A percentile compares a stretch with the other conserved stretches of the same genome.
Evolutionary conservation across 2,329 filamentous ascomycete species (phyloP).

Genomic region (Aspergillaceae sp.): DNA sequence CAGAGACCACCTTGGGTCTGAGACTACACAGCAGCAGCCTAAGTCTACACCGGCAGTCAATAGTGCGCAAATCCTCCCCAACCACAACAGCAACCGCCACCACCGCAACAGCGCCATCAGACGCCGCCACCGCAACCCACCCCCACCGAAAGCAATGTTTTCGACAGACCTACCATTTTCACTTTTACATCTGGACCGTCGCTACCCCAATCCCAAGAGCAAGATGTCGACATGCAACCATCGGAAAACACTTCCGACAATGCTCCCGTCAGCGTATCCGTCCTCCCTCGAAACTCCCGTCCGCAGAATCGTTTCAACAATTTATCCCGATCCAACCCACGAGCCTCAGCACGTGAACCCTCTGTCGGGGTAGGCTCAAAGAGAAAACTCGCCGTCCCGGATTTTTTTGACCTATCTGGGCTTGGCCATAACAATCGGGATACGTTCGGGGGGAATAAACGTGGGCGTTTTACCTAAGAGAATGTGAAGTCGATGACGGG

Average conservation of each 20-base stretch:
- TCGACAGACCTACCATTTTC: constrained; percentile 30
- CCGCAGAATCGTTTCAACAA: constrained; percentile 33
- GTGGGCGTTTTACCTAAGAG: constrained; percentile 37
- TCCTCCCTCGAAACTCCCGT: constrained; percentile 35
- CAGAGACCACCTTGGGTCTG: constrained; percentile 24
- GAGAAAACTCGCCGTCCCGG: constrained; percentile 39
- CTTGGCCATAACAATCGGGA: constrained; percentile 34
- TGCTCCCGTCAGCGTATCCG: constrained; percentile 31
- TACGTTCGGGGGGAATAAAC: constrained; percentile 38
- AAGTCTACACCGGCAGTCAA: constrained; percentile 22
- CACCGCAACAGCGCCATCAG: constrained; percentile 10
- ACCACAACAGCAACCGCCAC: constrained; percentile 14
- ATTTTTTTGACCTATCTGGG: constrained; percentile 44
- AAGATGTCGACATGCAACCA: constrained; percentile 38
- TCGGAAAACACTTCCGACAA: constrained; percentile 29
- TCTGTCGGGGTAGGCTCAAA: constrained; percentile 38
- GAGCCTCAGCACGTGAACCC: constrained; percentile 31
- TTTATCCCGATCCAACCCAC: constrained; percentile 27
- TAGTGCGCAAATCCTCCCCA: constrained; percentile 17
- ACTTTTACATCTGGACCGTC: constrained; percentile 37
- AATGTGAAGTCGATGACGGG: constrained; percentile 23
- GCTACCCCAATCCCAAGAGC: constrained; percentile 27
- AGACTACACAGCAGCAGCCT: constrained; percentile 18
- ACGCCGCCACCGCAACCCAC: background rate
- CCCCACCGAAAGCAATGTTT: constrained; percentile 14